Percentiles rank a stretch among this genome's conserved stretches.
phyloP scores from a whole-genome alignment of 176 grass and related monocot species.

The Typha latifolia region DNA sequence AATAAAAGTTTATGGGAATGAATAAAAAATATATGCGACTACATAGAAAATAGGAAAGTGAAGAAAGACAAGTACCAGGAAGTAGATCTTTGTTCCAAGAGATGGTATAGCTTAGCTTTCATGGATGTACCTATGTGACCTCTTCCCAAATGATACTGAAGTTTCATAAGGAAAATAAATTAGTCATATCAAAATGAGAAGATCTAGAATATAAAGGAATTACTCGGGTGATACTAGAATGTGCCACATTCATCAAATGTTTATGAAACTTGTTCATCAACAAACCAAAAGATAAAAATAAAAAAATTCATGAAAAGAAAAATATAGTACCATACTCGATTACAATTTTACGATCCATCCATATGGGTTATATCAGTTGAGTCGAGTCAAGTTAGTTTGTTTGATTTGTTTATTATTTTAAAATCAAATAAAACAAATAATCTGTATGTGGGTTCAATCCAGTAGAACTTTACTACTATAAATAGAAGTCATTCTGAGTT shows the following conservation, averaged over 20 bases:
- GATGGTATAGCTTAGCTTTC: conserved; percentile 73
- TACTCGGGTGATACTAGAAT: neutral
- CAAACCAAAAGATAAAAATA: too few relatives aligned
- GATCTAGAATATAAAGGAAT: neutral
- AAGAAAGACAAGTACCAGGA: conserved; percentile 47
- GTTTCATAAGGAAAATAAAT: conserved; percentile 16
- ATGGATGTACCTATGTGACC: conserved; percentile 84
- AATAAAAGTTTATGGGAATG: conserved; percentile 4
- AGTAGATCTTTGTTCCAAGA: conserved; percentile 73
- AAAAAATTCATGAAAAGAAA: too few relatives aligned
- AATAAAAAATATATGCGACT: conserved; percentile 16
- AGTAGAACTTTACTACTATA: too few relatives aligned
- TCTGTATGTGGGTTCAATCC: too few relatives aligned
- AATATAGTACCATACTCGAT: too few relatives aligned
- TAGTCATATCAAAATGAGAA: neutral
- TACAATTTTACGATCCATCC: too few relatives aligned
- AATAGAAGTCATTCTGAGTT: too few relatives aligned
- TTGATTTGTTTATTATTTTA: too few relatives aligned
- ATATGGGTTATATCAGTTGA: too few relatives aligned
- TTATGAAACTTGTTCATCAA: neutral
- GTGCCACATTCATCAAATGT: neutral
- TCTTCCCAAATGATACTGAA: conserved; percentile 91
- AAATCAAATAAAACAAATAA: too few relatives aligned
- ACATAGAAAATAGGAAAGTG: conserved; percentile 2
- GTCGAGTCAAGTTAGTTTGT: too few relatives aligned